Conservation (phyloP, 371 early-diverging fungal genomes). For the Mortierella sp. region DNA sequence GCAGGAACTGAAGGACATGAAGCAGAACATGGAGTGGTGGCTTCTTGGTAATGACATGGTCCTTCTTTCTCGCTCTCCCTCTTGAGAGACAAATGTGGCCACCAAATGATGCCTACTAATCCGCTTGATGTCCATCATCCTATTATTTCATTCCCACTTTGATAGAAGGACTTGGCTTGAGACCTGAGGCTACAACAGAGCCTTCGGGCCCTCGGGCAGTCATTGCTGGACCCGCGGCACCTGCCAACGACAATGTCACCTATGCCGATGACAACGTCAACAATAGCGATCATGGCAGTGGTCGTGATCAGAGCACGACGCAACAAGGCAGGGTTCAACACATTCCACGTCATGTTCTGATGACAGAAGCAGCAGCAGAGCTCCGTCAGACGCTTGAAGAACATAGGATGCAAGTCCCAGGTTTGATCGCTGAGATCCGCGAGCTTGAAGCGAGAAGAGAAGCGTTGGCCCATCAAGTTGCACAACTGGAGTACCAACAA, state of each 20-base stretch:
- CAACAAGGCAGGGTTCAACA: not conserved
- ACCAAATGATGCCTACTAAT: not conserved
- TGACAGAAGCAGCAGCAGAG: conserved; percentile 31
- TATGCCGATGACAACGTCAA: too few species aligned
- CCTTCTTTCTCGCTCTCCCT: too few species aligned
- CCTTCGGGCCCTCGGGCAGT: not conserved
- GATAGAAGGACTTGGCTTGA: conserved; percentile 27
- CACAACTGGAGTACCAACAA: not conserved
- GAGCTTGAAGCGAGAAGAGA: conserved; percentile 8
- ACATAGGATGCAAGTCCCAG: conserved; percentile 16
- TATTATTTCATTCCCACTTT: too few species aligned
- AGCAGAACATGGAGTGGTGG: conserved; percentile 1
- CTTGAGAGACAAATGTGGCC: too few species aligned
- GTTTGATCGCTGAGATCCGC: conserved; percentile 16
- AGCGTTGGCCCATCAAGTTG: not conserved
- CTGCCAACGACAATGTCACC: not conserved
- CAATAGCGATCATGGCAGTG: not conserved
- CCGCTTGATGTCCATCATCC: not conserved
- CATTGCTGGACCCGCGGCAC: not conserved
- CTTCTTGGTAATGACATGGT: conserved; percentile 18
- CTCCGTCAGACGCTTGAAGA: conserved; percentile 33
- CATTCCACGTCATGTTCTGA: conserved; percentile 8
- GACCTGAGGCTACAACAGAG: not conserved
- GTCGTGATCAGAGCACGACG: not conserved
- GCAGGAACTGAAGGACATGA: conserved; percentile 7